Evolutionary conservation across 2,329 filamentous ascomycete genomes (phyloP), one percentile per base, ranked within the genome.

Genomic region (Aspergillus melleus): DNA sequence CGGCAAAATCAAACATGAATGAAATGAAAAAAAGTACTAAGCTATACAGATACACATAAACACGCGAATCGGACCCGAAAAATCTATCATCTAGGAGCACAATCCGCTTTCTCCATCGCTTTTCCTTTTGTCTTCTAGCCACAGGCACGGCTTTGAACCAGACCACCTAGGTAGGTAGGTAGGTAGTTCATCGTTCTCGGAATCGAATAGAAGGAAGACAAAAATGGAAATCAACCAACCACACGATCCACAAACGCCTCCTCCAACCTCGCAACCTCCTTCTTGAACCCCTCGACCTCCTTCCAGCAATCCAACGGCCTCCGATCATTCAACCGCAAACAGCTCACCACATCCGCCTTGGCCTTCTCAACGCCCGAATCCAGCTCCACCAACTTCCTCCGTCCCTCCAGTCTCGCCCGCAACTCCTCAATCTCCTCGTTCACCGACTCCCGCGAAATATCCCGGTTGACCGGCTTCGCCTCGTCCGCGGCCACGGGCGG

Each of bases 261-360:
- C 85, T 97, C 94, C 77, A 97, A 77, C 80, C 86, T 87, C 68
- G 90, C 87, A 54, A 98, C 93, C 83, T 96, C 91, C 70, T 85
- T 84, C 86, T 93, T 96, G 78, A 98, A 98, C 20, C 82, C 83
- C 80, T 96, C 90, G 24, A 97, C 92, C 84, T 97, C 92, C 77
- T 88, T 85, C 90, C 91, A 97, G 84, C 94, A 98, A 81, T 97
- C 91, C 73, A 97, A 81, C 74, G 94, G 93, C 76, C 92, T 85
- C 65, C 92, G 84, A 78, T 97, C 93, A 76, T 97, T 89, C 71
- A 89, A 84, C 63, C 90, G 83, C 81, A 98, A 81, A 76, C 94
- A 98, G 69, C 85, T 84, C 64, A 95, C 86, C 58, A 97, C 87
- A 61, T 88, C 86, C 67, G 86, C 82, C 76, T 92, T 89, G 20